These are phyloP conservation scores for Phytophthora cactorum DNA, from an alignment of 352 stramenopile species.

Conservation along the genomic window DNA sequence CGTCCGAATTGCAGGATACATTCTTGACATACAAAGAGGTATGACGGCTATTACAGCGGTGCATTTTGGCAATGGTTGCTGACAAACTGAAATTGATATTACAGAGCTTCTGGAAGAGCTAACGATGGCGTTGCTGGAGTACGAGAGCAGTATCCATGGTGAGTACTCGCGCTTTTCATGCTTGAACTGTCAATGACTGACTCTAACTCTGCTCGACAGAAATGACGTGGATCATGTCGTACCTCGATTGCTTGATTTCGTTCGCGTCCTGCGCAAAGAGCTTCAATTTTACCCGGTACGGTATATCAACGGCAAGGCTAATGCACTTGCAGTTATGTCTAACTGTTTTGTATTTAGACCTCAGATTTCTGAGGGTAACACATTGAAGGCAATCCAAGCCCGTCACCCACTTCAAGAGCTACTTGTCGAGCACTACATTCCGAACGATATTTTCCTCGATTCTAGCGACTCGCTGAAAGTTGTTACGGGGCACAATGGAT, in stretches of 20 bases:
- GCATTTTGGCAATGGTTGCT: neutral
- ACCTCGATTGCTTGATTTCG: conserved; percentile 77
- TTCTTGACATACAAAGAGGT: conserved; percentile 85
- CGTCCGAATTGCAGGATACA: conserved; percentile 54
- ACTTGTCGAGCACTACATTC: conserved; percentile 84
- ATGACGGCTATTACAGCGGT: conserved; percentile 1
- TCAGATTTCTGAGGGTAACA: conserved; percentile 48
- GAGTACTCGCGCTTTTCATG: neutral
- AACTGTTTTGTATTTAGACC: conserved; percentile 40
- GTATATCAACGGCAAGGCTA: neutral
- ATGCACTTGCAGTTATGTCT: neutral
- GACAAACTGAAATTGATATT: neutral
- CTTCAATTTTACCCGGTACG: conserved; percentile 81
- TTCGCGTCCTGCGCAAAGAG: conserved; percentile 66
- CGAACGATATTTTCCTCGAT: conserved; percentile 74
- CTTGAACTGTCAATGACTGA: conserved; percentile 1
- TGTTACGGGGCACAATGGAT: conserved; percentile 87
- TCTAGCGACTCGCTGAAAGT: conserved; percentile 59
- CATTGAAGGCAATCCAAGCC: conserved; percentile 61
- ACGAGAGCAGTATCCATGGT: conserved; percentile 79
- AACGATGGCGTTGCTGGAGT: conserved; percentile 68
- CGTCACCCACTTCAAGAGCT: conserved; percentile 87
- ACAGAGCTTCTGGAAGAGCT: conserved; percentile 81
- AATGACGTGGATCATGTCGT: conserved; percentile 68
- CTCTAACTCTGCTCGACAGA: conserved; percentile 38